Evolutionary conservation across 2,329 filamentous ascomycete species (phyloP).

Genomic region (Trichoderma guizhouense): DNA sequence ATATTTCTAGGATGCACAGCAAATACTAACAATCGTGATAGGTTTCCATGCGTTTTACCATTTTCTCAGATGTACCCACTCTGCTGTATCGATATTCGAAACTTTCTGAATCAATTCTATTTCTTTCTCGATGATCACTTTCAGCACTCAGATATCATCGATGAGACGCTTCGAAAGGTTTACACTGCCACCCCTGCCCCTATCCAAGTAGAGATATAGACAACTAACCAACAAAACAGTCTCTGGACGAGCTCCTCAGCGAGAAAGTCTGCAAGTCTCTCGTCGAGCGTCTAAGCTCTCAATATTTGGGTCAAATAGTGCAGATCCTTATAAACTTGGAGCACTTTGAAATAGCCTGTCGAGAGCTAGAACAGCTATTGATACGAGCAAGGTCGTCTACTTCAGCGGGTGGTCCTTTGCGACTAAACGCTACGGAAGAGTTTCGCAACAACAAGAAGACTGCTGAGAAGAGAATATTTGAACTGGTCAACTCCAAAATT

Average conservation of each 20-base stretch:
- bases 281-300: constrained; percentile 81
- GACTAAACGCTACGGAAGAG: constrained; percentile 76
- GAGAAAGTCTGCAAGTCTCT: constrained; percentile 88
- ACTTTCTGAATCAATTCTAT: constrained; percentile 97
- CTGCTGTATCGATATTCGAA: constrained; percentile 96
- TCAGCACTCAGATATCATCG: constrained; percentile 82
- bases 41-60: constrained; percentile 90
- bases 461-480: constrained; percentile 95
- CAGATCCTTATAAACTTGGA: constrained; percentile 97
- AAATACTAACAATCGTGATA: constrained; percentile 33
- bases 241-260: constrained; percentile 90
- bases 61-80: constrained; percentile 99
- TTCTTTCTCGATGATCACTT: constrained; percentile 97
- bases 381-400: constrained; percentile 80
- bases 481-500: constrained; percentile 97
- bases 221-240: constrained; percentile 45
- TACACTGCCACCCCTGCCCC: constrained; percentile 14
- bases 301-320: constrained; percentile 96
- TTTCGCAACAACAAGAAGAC: constrained; percentile 92
- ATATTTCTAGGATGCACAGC: not conserved
- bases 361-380: constrained; percentile 81
- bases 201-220: not conserved
- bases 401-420: constrained; percentile 75
- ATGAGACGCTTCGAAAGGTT: constrained; percentile 80
- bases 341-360: constrained; percentile 91